Evolutionary conservation across 345 rosid genomes (phyloP), one percentile per base, ranked within the genome.

Genomic region (Eucalyptus albens): DNA sequence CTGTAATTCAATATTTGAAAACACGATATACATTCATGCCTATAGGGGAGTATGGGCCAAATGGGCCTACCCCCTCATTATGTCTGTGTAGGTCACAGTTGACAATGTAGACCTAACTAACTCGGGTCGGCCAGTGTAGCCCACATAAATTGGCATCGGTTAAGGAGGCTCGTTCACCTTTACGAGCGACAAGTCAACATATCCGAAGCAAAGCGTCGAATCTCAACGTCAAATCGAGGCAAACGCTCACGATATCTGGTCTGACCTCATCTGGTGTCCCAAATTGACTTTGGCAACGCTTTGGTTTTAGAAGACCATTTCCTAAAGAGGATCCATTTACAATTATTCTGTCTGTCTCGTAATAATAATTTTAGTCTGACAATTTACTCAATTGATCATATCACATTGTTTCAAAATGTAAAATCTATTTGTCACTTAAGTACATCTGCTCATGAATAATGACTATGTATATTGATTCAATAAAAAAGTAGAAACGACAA

Each of bases 401-500:
- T 1, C 56, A 59, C 14, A 24, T 59, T 24, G 9, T 59, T 21
- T 26, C n/a, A 11, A 22, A 26, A 26, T 0, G 0, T 11, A 59
- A 59, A 59, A 24, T 59, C 14, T 1, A 24, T 59, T 59, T 59
- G 62, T 56, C 62, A 0, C 13, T 1, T 22, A 26, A 56, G 13
- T 56, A 22, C 13, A 24, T 56, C 8, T 51, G 1, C 55, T 53
- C 56, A 53, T 53, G 56, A 9, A 17, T 53, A 17, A 53, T 53
- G 56, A 53, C 56, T 53, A 0, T 53, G 22, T 53, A 53, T 17
- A 53, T 4, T 26, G n/a, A 59, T 59, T 26, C 1, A 26, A 59
- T 59, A 1, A 59, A 59, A 3, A 2, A 24, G 65, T 7, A 53
- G 1, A 1, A 53, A 53, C 1, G 0, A 53, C 0, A 0, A 53